Conservation (phyloP, 2,329 filamentous ascomycete species). For the Colletotrichum agaves region DNA sequence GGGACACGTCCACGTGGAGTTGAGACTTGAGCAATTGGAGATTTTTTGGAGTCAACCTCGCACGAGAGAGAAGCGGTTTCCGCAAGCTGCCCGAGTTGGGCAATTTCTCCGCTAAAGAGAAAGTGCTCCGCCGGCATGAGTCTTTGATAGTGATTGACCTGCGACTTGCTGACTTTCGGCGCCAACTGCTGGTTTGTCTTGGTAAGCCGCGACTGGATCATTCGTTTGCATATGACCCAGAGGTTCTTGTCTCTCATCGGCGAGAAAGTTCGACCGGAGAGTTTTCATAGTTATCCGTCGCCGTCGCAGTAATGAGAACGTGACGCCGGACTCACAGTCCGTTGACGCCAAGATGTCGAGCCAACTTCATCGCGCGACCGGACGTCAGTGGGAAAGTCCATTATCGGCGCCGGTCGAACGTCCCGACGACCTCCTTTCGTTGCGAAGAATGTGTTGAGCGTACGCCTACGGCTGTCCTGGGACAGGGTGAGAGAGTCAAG, state of each 20-base stretch:
- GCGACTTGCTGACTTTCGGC: neutral
- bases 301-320: neutral
- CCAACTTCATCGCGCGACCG: neutral
- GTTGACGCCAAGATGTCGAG: neutral
- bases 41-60: neutral
- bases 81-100: conserved; percentile 10
- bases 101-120: neutral
- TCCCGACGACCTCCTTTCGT: neutral
- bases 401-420: neutral
- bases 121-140: neutral
- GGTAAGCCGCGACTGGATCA: neutral
- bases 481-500: neutral
- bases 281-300: neutral
- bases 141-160: neutral
- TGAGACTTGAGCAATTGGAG: neutral
- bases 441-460: neutral
- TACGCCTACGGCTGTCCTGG: neutral
- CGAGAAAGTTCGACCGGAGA: too few species aligned
- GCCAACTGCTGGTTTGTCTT: neutral
- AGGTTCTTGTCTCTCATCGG: neutral
- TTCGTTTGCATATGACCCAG: neutral
- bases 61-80: neutral
- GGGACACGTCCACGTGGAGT: conserved; percentile 20
- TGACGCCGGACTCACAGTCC: neutral
- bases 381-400: neutral